phyloP scores from a whole-genome alignment of 106 monocot genomes.

The Dendrobium nobile region DNA sequence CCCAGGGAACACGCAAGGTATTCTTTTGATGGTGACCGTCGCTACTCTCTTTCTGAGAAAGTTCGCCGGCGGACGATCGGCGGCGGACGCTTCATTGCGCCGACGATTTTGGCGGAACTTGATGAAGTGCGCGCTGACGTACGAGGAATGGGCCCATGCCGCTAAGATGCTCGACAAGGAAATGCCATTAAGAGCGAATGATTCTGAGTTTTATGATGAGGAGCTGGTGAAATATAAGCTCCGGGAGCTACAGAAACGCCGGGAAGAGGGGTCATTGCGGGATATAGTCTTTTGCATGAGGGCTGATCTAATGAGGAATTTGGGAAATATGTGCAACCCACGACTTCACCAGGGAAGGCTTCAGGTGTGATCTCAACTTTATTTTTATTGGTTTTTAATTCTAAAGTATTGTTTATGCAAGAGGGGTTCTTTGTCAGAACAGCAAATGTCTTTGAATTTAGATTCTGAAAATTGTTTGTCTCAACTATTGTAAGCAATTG shows the following conservation, averaged over 20 bases:
- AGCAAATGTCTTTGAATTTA: too few species aligned
- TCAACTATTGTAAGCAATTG: neutral
- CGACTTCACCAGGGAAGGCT: constrained; percentile 64
- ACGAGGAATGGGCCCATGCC: constrained; percentile 73
- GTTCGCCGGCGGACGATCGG: constrained; percentile 43
- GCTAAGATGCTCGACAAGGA: constrained; percentile 80
- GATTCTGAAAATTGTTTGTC: too few species aligned
- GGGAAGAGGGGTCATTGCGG: constrained; percentile 58
- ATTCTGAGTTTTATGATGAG: constrained; percentile 61
- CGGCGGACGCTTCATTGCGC: constrained; percentile 44
- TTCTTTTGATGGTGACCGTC: constrained; percentile 41
- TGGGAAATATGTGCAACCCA: constrained; percentile 79
- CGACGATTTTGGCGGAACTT: constrained; percentile 60
- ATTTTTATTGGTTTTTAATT: neutral
- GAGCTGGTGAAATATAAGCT: constrained; percentile 69
- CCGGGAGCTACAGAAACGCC: constrained; percentile 49
- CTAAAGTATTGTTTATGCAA: neutral
- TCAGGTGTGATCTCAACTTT: constrained; percentile 31
- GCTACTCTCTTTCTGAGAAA: constrained; percentile 34
- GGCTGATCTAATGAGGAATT: constrained; percentile 59
- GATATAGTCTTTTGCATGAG: constrained; percentile 78
- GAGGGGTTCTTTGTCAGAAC: neutral
- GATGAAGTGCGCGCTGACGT: constrained; percentile 55
- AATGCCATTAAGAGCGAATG: constrained; percentile 26
- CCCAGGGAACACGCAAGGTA: constrained; percentile 63